phyloP scores from a whole-genome alignment of 306 rosid genomes.

The Oxytropis ochrocephala region DNA sequence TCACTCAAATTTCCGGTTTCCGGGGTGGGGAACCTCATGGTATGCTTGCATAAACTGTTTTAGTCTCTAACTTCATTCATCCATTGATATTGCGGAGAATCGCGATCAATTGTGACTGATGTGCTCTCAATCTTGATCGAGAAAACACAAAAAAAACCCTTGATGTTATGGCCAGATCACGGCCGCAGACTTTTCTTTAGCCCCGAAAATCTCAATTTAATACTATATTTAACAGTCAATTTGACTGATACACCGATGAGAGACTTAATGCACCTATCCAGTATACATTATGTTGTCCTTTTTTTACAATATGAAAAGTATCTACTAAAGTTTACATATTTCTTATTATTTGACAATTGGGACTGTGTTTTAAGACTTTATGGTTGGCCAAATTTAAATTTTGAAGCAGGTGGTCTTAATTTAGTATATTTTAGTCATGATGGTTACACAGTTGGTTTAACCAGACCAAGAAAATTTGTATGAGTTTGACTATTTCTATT shows the following conservation, averaged over 20 bases:
- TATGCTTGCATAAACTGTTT: constrained; percentile 20
- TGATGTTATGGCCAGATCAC: not conserved
- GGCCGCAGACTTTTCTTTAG: too few relatives aligned
- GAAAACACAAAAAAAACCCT: not conserved
- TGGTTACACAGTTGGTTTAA: constrained; percentile 23
- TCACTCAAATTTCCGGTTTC: constrained; percentile 51
- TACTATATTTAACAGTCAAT: too few relatives aligned
- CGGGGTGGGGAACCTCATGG: constrained; percentile 74
- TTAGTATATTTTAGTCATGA: constrained; percentile 13
- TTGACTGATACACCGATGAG: too few relatives aligned
- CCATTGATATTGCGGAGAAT: not conserved
- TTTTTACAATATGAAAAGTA: not conserved
- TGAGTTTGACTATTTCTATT: not conserved
- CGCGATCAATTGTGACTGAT: not conserved
- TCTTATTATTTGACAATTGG: constrained; percentile 20
- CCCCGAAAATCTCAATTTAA: too few relatives aligned
- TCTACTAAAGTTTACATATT: not conserved
- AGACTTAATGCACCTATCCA: too few relatives aligned
- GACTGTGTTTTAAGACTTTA: constrained; percentile 1
- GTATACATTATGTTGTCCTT: not conserved
- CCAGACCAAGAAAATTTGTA: constrained; percentile 14
- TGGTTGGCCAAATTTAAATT: not conserved
- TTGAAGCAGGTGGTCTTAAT: not conserved
- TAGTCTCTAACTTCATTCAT: constrained; percentile 3
- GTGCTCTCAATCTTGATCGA: not conserved